Conservation (phyloP, 192 early-diverging fungal genomes). For the Entophlyctis luteolus region DNA sequence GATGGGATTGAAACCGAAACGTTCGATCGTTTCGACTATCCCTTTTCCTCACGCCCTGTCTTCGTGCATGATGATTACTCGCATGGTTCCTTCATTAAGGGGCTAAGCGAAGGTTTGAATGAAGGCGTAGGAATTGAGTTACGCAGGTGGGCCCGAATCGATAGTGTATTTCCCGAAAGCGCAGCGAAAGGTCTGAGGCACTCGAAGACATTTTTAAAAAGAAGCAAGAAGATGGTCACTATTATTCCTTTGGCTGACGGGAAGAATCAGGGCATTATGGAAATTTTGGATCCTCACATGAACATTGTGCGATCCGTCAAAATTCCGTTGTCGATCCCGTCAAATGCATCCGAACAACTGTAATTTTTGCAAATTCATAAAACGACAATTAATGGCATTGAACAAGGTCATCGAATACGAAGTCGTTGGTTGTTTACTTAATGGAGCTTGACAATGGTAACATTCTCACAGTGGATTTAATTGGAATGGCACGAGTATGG, state of each 20-base stretch:
- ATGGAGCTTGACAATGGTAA: conserved; percentile 8
- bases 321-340: conserved; percentile 11
- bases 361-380: neutral
- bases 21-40: conserved; percentile 22
- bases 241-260: conserved; percentile 14
- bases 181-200: too few species aligned
- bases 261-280: conserved; percentile 12
- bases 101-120: too few species aligned
- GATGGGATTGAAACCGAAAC: too few species aligned
- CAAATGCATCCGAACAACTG: neutral
- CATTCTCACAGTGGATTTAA: conserved; percentile 9
- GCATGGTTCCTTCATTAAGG: neutral
- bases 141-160: too few species aligned
- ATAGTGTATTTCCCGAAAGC: too few species aligned
- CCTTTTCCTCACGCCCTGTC: neutral
- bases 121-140: too few species aligned
- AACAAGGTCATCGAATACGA: too few species aligned
- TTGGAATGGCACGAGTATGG: conserved; percentile 20
- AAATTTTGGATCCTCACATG: conserved; percentile 6
- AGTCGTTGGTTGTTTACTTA: neutral
- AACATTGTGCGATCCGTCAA: neutral
- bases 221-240: conserved; percentile 11
- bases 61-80: neutral
- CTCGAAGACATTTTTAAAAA: too few species aligned
- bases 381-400: neutral